These are phyloP conservation scores for Trifolium fragiferum DNA, from an alignment of 306 rosid genomes.

Conservation along the genomic window DNA sequence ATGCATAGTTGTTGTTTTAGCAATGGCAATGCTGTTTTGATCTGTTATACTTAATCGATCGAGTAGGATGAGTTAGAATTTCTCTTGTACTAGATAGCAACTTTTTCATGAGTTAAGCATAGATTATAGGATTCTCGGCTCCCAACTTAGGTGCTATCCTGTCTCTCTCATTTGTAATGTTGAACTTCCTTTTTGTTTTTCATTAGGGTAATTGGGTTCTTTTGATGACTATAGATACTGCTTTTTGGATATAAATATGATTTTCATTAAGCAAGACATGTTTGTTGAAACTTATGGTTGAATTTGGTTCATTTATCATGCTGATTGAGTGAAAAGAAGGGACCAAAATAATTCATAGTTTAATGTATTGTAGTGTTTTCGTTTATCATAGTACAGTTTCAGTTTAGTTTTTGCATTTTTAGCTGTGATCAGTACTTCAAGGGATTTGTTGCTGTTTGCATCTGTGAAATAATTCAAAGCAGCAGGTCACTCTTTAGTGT, in stretches of 20 bases:
- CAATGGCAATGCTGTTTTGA: neutral
- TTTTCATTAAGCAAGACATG: conserved; percentile 21
- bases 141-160: neutral
- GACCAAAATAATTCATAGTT: conserved; percentile 17
- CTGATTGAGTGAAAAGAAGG: neutral
- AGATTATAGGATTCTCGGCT: neutral
- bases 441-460: conserved; percentile 68
- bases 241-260: conserved; percentile 67
- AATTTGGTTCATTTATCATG: conserved; percentile 7
- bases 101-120: neutral
- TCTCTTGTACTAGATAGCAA: neutral
- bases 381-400: conserved; percentile 29
- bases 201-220: conserved; percentile 47
- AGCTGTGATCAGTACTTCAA: conserved; percentile 62
- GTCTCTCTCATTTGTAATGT: neutral
- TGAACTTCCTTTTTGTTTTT: conserved; percentile 7
- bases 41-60: neutral
- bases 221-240: conserved; percentile 66
- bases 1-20: neutral
- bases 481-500: conserved; percentile 74
- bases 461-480: conserved; percentile 62
- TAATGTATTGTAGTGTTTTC: conserved; percentile 7
- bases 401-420: conserved; percentile 69
- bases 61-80: neutral
- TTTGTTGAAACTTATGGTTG: neutral